These are phyloP conservation scores for Xylaria castorea DNA, from an alignment of 495 filamentous ascomycete species.

Conservation along the genomic window DNA sequence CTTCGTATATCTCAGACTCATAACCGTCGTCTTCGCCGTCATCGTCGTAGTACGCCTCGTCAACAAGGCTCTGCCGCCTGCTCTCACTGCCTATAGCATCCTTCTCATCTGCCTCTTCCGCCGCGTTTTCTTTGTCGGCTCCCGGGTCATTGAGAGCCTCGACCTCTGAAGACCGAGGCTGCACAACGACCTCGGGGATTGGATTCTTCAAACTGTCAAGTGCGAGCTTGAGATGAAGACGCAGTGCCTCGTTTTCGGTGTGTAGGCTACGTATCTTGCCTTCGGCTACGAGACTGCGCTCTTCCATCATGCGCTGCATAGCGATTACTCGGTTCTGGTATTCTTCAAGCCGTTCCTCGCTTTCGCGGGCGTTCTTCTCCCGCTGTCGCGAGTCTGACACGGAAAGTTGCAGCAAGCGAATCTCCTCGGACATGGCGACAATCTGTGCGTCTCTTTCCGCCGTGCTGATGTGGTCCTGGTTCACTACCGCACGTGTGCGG, in stretches of 20 bases:
- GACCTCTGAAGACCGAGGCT: constrained; percentile 14
- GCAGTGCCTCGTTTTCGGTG: constrained; percentile 87
- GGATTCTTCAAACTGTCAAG: constrained; percentile 89
- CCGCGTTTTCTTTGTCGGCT: constrained; percentile 38
- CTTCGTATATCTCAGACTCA: constrained; percentile 57
- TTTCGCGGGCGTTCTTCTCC: constrained; percentile 53
- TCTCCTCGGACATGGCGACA: constrained; percentile 90
- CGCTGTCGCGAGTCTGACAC: constrained; percentile 62
- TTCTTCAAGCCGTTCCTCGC: constrained; percentile 60
- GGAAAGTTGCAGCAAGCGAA: constrained; percentile 79
- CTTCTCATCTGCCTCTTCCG: constrained; percentile 26
- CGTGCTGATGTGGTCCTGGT: constrained; percentile 85
- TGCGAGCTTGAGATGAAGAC: constrained; percentile 83
- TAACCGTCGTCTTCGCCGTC: constrained; percentile 53
- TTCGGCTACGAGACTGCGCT: constrained; percentile 83
- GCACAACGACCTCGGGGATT: constrained; percentile 63
- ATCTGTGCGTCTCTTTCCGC: constrained; percentile 95
- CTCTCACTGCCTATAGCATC: constrained; percentile 40
- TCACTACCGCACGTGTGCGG: constrained; percentile 93
- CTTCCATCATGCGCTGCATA: constrained; percentile 95
- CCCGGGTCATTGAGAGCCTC: constrained; percentile 29
- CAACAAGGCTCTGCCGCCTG: constrained; percentile 41
- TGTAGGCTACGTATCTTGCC: constrained; percentile 87
- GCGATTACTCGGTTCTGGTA: constrained; percentile 86
- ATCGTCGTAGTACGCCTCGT: constrained; percentile 50